Evolutionary conservation across 2,329 filamentous ascomycete genomes (phyloP).

Genomic region (Sordariomycetes sp.): DNA sequence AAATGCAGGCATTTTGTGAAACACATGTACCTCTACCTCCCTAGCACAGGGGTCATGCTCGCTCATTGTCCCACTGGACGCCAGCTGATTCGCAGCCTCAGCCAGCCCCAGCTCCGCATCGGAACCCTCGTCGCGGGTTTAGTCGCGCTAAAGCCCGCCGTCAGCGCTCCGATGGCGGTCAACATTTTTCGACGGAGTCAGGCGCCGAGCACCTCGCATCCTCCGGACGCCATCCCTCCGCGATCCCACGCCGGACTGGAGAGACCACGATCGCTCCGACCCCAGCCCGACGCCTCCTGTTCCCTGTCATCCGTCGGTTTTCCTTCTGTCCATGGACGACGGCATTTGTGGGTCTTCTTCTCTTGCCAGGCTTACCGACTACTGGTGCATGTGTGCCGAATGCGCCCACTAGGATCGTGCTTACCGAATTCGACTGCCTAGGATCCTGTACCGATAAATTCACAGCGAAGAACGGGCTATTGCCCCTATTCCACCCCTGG

Average conservation of each 20-base stretch:
- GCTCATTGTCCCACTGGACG: neutral
- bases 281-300: neutral
- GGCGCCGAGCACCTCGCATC: neutral
- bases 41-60: neutral
- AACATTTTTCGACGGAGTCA: neutral
- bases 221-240: neutral
- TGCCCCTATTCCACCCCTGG: neutral
- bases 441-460: neutral
- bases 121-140: neutral
- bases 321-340: neutral
- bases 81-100: neutral
- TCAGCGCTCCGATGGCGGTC: constrained; percentile 4
- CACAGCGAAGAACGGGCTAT: neutral
- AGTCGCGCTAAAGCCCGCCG: neutral
- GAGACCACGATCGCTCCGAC: neutral
- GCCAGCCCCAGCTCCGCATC: neutral
- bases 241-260: neutral
- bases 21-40: neutral
- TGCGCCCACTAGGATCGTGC: neutral
- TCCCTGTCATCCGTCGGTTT: neutral
- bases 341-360: neutral
- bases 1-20: too few species aligned
- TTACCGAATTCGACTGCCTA: neutral
- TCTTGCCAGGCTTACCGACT: neutral
- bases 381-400: neutral